Percentiles rank a stretch among this genome's conserved stretches.
Evolutionary conservation across 2,329 filamentous ascomycete species (phyloP).

Genomic region (Cordyceps tenuipes): DNA sequence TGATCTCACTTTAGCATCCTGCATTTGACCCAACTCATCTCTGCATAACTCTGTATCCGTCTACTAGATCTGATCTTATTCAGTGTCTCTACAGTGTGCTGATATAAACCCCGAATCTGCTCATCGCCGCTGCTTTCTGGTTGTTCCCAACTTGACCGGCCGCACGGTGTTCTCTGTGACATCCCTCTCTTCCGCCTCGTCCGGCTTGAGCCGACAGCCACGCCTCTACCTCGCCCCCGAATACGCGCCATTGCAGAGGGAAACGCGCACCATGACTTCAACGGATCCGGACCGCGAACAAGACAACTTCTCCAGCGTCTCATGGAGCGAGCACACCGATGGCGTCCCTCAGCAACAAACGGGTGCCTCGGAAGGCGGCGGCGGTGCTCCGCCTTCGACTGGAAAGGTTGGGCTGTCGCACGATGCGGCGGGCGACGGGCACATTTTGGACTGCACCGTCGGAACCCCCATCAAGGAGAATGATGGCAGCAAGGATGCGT

Average conservation of each 20-base stretch:
- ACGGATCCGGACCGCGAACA: constrained; percentile 28
- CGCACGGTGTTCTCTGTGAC: not conserved
- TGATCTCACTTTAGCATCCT: not conserved
- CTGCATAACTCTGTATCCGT: not conserved
- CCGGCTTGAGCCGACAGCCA: constrained; percentile 5
- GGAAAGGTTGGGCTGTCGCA: constrained; percentile 28
- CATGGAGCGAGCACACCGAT: constrained; percentile 58
- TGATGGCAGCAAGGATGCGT: constrained; percentile 92
- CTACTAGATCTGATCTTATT: not conserved
- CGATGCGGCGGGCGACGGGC: constrained; percentile 56
- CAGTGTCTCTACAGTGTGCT: not conserved
- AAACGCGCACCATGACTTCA: not conserved
- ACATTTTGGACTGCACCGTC: constrained; percentile 76
- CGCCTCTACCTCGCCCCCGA: not conserved
- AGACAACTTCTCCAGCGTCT: constrained; percentile 74
- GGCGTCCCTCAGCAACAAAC: constrained; percentile 17
- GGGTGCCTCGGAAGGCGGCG: not conserved
- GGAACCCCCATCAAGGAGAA: constrained; percentile 85
- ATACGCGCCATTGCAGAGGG: not conserved
- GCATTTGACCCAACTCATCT: not conserved
- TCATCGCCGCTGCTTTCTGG: not conserved
- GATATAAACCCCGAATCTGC: too few relatives aligned
- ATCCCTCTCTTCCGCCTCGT: constrained; percentile 9
- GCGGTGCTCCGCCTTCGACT: constrained; percentile 15
- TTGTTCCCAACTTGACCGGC: not conserved